phyloP scores from a whole-genome alignment of 805 yeast genomes.

The Kodamaea kaohsiungensis region DNA sequence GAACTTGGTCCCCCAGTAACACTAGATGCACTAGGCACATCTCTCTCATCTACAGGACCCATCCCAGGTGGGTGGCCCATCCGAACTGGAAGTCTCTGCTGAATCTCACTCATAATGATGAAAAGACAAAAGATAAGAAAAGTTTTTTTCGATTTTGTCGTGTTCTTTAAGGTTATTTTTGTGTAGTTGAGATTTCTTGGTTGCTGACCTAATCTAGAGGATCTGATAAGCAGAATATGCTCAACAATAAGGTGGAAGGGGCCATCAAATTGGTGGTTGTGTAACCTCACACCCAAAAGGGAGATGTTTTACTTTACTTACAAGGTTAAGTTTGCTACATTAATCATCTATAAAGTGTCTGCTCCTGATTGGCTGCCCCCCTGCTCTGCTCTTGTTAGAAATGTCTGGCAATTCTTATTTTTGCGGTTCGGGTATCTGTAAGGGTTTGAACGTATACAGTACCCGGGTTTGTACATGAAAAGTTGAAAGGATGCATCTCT shows the following conservation, averaged over 20 bases:
- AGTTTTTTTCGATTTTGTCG: constrained; percentile 9
- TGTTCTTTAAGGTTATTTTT: background rate
- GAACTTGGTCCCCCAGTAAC: background rate
- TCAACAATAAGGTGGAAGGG: background rate
- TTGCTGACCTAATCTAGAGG: constrained; percentile 3
- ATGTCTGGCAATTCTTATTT: background rate
- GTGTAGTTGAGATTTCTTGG: background rate
- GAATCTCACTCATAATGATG: constrained; percentile 20
- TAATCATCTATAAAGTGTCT: no score
- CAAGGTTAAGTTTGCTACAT: background rate
- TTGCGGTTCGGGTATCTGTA: background rate
- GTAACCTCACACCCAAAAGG: no score
- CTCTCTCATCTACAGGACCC: background rate
- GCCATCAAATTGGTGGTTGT: background rate
- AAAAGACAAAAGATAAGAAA: constrained; percentile 7
- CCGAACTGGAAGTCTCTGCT: constrained; percentile 9
- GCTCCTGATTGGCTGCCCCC: no score
- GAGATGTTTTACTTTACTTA: background rate
- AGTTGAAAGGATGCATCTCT: background rate
- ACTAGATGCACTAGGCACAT: background rate
- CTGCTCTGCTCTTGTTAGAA: background rate
- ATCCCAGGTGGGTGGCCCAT: background rate
- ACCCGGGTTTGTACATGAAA: background rate
- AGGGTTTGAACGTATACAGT: background rate
- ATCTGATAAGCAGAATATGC: constrained; percentile 1